These are phyloP conservation scores for Knufia petricola DNA, from an alignment of 2,329 filamentous ascomycete genomes.

Conservation along the genomic window DNA sequence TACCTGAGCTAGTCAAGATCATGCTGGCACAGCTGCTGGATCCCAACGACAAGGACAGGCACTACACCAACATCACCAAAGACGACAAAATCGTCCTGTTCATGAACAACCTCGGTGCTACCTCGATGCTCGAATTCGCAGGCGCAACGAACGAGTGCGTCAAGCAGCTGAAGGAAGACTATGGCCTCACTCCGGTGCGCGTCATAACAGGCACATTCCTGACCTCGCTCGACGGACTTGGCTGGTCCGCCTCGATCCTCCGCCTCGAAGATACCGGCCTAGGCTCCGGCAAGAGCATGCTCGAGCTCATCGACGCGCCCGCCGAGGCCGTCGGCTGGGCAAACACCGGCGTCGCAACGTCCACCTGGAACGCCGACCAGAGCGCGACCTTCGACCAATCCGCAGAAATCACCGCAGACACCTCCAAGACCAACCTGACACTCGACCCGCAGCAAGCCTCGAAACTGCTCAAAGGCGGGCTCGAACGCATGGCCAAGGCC, in stretches of 20 bases:
- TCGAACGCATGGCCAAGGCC: slow-evolving; percentile 51
- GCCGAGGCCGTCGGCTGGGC: slow-evolving; percentile 60
- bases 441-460: slow-evolving; percentile 44
- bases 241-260: slow-evolving; percentile 60
- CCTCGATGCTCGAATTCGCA: slow-evolving; percentile 57
- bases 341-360: slow-evolving; percentile 44
- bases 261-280: slow-evolving; percentile 52
- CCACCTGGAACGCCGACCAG: slow-evolving; percentile 48
- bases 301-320: slow-evolving; percentile 59
- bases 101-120: slow-evolving; percentile 61
- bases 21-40: slow-evolving; percentile 60
- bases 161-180: slow-evolving; percentile 48
- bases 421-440: slow-evolving; percentile 45
- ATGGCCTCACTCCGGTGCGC: slow-evolving; percentile 51
- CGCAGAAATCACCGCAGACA: slow-evolving; percentile 33
- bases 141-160: slow-evolving; percentile 60
- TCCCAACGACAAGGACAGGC: slow-evolving; percentile 52
- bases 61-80: slow-evolving; percentile 49
- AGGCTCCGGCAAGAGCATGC: slow-evolving; percentile 44
- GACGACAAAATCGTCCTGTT: slow-evolving; percentile 53
- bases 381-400: slow-evolving; percentile 35
- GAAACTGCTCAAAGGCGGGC: slow-evolving; percentile 44
- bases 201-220: slow-evolving; percentile 60
- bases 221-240: slow-evolving; percentile 61
- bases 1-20: slow-evolving; percentile 44